phyloP scores from a whole-genome alignment of 495 filamentous ascomycete genomes.

The Podospora anserina region DNA sequence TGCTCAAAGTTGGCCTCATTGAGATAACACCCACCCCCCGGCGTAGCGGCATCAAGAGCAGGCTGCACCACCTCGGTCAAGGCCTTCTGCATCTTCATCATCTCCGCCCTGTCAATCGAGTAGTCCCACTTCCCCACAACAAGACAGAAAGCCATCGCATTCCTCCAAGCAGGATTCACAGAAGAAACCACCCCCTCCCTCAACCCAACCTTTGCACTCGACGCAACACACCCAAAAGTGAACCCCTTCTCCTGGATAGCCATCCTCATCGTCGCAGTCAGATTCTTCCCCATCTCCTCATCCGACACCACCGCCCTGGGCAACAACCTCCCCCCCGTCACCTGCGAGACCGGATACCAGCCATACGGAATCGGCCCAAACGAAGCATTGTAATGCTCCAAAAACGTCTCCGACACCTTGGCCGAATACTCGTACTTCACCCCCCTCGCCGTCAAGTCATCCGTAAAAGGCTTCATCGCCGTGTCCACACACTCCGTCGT shows the following conservation, averaged over 20 bases:
- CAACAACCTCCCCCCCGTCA: neutral
- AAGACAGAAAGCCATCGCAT: neutral
- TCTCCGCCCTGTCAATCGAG: neutral
- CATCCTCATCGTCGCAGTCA: neutral
- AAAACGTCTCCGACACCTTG: neutral
- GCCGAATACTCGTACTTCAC: neutral
- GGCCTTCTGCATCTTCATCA: neutral
- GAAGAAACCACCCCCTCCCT: neutral
- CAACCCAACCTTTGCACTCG: neutral
- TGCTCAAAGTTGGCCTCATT: neutral
- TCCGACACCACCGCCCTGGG: neutral
- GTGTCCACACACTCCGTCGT: neutral
- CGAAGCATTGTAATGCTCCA: neutral
- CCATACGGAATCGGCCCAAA: conserved; percentile 2
- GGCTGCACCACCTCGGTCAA: conserved; percentile 4
- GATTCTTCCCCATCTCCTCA: neutral
- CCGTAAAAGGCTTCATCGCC: conserved; percentile 1
- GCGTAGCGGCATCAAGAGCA: neutral
- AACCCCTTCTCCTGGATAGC: neutral
- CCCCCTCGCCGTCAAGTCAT: neutral
- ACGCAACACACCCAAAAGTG: neutral
- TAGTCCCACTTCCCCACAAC: neutral
- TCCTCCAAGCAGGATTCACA: neutral
- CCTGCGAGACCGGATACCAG: neutral
- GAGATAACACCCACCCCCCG: neutral